Percentiles rank a stretch among this genome's conserved stretches.
Evolutionary conservation across 257 asterid genomes (phyloP).

Genomic region (Misopates orontium): DNA sequence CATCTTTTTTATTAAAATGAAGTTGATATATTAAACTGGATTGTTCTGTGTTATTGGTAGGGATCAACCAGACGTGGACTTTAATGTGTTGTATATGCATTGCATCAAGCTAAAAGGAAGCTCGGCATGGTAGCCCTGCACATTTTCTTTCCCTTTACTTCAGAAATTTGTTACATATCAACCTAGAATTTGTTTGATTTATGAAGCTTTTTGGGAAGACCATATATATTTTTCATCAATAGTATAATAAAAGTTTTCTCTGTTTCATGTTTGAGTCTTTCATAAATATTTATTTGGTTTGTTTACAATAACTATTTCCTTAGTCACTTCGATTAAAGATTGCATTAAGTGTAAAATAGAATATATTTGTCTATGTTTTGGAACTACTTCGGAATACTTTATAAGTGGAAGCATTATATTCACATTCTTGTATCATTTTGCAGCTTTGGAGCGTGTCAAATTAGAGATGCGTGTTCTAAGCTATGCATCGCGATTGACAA

Average conservation of each 20-base stretch:
- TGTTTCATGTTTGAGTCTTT: too few relatives aligned
- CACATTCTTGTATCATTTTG: slow-evolving; percentile 7
- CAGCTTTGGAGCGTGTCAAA: slow-evolving; percentile 50
- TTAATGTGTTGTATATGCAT: slow-evolving; percentile 22
- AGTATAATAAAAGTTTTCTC: too few relatives aligned
- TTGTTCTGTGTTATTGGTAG: slow-evolving; percentile 29
- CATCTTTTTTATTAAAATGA: not conserved
- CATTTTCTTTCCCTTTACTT: not conserved
- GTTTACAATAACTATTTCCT: too few relatives aligned
- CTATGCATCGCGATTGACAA: slow-evolving; percentile 26
- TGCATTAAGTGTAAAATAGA: too few relatives aligned
- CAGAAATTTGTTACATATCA: not conserved
- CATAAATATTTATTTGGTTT: too few relatives aligned
- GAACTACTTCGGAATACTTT: not conserved
- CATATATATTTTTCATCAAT: not conserved
- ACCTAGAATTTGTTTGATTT: not conserved
- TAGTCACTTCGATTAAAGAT: too few relatives aligned
- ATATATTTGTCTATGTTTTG: not conserved
- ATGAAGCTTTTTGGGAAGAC: not conserved
- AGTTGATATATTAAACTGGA: not conserved
- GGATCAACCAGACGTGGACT: slow-evolving; percentile 36
- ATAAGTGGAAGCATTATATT: too few relatives aligned
- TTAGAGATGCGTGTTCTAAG: slow-evolving; percentile 25
- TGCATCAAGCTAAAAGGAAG: slow-evolving; percentile 54
- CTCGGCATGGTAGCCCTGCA: slow-evolving; percentile 40